Base-by-base conservation (phyloP, 1,284 basidiomycete species). In the Gymnopus androsaceus region DNA sequence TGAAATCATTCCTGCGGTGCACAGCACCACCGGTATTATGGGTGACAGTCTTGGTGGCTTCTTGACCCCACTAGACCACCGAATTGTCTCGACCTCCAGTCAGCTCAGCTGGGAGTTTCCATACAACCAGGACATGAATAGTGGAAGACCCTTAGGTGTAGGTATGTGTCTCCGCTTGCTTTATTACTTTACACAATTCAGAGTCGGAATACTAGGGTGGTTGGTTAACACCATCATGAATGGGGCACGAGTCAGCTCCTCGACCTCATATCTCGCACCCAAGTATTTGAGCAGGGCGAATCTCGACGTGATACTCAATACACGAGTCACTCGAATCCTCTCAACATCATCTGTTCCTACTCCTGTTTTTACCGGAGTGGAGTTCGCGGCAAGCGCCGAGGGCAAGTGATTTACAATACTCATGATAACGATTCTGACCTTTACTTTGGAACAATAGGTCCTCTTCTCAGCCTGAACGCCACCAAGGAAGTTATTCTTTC, bases 401-500 rank as follows among this genome's bases (percentile, higher is more conserved):
- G 21, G 50, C n/a, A 9, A 27, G 50, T 28, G 15, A 3, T 8
- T 1, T 40, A 25, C 27, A 14, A 45, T 11, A 23, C 45, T 17
- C 5, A n/a, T 30, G 11, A 9, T 14, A 15, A 27, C 19, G n/a
- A 28, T 28, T 27, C 50, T 51, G 41, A 19, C 34, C 5, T 15
- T 46, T 54, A 21, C 38, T 31, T 15, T 45, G 37, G 25, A 33
- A 11, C n/a, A 53, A 54, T n/a, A n/a, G n/a, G n/a, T n/a, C n/a
- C n/a, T n/a, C n/a, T n/a, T n/a, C n/a, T n/a, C n/a, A n/a, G n/a
- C n/a, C n/a, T n/a, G n/a, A n/a, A n/a, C n/a, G n/a, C n/a, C n/a
- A n/a, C n/a, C n/a, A n/a, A n/a, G n/a, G 56, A 57, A 21, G 36
- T 57, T 31, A 42, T 57, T 31, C 21, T 57, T 11, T 48, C 42